Evolutionary conservation across 148 eudicot species (phyloP), one percentile per base, ranked within the genome.

Genomic region (Camellia japonica): DNA sequence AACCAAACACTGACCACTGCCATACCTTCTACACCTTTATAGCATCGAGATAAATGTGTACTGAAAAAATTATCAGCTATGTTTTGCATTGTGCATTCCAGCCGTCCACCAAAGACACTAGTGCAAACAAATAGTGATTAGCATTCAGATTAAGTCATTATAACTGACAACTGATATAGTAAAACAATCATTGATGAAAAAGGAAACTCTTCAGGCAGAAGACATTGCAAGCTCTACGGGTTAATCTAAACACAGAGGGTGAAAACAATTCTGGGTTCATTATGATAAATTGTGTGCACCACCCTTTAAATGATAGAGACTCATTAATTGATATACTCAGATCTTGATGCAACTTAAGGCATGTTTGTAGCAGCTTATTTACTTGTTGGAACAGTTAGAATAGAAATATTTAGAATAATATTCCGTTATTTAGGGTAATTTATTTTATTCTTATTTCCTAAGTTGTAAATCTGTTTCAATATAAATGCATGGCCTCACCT

Each of bases 11-110:
- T 55, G 18, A 41, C 55, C 8, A 67, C 44, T 44, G 71, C 15
- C 81, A 59, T 19, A 93, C 99, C 98, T 96, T 91, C 91, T 54
- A 88, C 83, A 76, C 88, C 95, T 58, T 90, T 80, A 85, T 85
- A 84, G 80, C 79, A 78, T 43, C 90, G 97, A 82, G 92, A 91
- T 73, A 86, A 78, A 80, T 82, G 94, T 6, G 78, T 79, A 80
- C 87, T 93, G 83, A 83, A 85, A 81, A 93, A 94, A 74, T 83
- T 90, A 78, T 96, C 99, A 46, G 98, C 98, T 81, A 96, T 92
- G 76, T 96, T 96, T 85, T 96, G 99, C 99, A 96, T 96, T 76
- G 99, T 96, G 86, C 98, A 96, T 83, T 96, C 99, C 86, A 96
- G 87, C 83, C 99, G 94, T 73, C 99, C 99, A 82, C 99, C 99